A percentile compares a stretch with the other conserved stretches of the same genome.
Conservation (phyloP, 2,329 filamentous ascomycete genomes). For the Whalleya microplaca region DNA sequence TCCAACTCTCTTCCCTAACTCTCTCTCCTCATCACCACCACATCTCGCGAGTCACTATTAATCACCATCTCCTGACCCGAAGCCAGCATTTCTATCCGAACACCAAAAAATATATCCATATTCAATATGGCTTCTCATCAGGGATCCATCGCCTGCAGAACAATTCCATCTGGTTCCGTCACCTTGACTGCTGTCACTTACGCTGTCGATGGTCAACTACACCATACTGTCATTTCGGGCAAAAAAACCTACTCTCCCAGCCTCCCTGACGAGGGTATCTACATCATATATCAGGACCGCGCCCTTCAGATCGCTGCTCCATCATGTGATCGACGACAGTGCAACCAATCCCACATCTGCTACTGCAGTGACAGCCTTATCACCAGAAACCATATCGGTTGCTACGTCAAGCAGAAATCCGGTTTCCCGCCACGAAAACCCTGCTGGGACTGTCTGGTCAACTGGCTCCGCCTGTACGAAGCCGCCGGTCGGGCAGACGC, state of each 20-base stretch:
- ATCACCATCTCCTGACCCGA: background rate
- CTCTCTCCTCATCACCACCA: background rate
- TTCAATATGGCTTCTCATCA: slow-evolving; percentile 5
- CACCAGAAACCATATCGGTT: background rate
- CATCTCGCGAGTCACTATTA: background rate
- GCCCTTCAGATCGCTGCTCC: slow-evolving; percentile 28
- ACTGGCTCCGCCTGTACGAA: slow-evolving; percentile 26
- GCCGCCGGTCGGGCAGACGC: slow-evolving; percentile 10
- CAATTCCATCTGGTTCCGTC: slow-evolving; percentile 3
- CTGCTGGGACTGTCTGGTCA: slow-evolving; percentile 5
- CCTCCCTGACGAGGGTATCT: slow-evolving; percentile 29
- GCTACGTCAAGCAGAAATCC: background rate
- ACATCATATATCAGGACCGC: slow-evolving; percentile 24
- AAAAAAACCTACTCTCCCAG: background rate
- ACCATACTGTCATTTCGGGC: slow-evolving; percentile 16
- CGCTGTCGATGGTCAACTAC: slow-evolving; percentile 12
- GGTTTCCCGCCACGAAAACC: slow-evolving; percentile 6
- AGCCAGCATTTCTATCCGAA: background rate
- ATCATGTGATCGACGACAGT: slow-evolving; percentile 23
- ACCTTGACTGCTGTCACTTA: slow-evolving; percentile 21
- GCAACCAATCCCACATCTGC: slow-evolving; percentile 21
- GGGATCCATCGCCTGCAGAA: slow-evolving; percentile 8
- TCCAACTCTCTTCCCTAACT: background rate
- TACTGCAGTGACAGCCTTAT: slow-evolving; percentile 7
- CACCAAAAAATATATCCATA: background rate